phyloP scores from a whole-genome alignment of 768 basidiomycete genomes.

The Macrolepiota fuliginosa region DNA sequence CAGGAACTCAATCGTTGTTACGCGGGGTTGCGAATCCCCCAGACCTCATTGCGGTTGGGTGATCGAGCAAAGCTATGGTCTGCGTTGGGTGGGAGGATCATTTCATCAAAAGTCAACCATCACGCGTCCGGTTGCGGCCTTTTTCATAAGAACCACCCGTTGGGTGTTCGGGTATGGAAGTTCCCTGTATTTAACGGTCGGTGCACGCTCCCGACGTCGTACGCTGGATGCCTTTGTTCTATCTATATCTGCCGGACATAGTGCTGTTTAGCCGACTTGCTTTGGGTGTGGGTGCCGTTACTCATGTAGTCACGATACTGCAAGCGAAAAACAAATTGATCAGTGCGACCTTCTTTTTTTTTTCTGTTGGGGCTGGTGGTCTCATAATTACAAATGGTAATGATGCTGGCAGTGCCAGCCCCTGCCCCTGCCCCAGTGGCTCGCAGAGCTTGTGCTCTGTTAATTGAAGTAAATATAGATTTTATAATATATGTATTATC shows the following conservation, averaged over 20 bases:
- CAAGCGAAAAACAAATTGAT: constrained; percentile 2
- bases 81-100: not conserved
- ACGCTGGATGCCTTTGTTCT: not conserved
- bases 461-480: not conserved
- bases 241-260: not conserved
- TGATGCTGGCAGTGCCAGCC: no score
- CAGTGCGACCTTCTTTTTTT: not conserved
- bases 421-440: no score
- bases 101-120: not conserved
- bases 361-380: not conserved
- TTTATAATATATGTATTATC: not conserved
- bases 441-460: not conserved
- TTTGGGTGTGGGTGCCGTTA: not conserved
- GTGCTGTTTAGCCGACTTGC: not conserved
- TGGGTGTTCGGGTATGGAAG: no score
- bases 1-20: not conserved
- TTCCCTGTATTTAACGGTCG: not conserved
- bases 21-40: not conserved
- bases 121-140: no score
- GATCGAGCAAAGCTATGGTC: not conserved
- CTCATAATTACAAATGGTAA: not conserved
- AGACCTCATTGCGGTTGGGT: not conserved
- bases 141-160: no score
- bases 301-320: not conserved
- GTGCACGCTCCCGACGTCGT: not conserved